Conservation (phyloP, 371 early-diverging fungal species). For the Actinomucor elegans region DNA sequence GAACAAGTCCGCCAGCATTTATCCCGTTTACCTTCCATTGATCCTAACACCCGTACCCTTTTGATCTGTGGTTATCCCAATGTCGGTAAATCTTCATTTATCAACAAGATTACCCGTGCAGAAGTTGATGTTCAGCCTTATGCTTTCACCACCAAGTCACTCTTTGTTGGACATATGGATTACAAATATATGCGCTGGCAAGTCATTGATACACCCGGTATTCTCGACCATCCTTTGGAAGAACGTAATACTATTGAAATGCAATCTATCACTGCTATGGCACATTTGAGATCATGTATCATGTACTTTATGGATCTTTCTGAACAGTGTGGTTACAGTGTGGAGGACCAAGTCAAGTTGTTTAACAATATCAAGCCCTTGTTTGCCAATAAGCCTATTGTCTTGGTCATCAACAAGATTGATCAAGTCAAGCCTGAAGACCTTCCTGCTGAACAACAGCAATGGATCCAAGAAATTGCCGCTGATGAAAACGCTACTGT, state of each 20-base stretch:
- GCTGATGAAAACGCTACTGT: constrained; percentile 74
- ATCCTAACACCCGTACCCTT: constrained; percentile 98
- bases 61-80: constrained; percentile 99
- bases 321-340: constrained; percentile 98
- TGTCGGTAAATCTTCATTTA: constrained; percentile 99
- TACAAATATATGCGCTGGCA: constrained; percentile 99
- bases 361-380: constrained; percentile 98
- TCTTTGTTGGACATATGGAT: constrained; percentile 99
- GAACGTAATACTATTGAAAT: constrained; percentile 99
- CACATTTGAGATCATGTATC: constrained; percentile 97
- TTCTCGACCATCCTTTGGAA: constrained; percentile 99
- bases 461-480: constrained; percentile 73
- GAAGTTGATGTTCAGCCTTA: constrained; percentile 99
- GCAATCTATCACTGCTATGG: constrained; percentile 99
- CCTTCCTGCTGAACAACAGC: constrained; percentile 72
- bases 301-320: constrained; percentile 99
- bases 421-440: constrained; percentile 86
- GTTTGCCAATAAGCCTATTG: constrained; percentile 97
- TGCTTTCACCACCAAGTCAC: constrained; percentile 99
- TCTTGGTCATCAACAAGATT: constrained; percentile 98
- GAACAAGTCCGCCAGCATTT: constrained; percentile 99
- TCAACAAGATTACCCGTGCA: constrained; percentile 99
- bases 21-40: constrained; percentile 97
- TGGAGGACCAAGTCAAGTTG: constrained; percentile 92
- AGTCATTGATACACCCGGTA: constrained; percentile 99